phyloP scores from a whole-genome alignment of 2,329 filamentous ascomycete genomes.

The Coniochaeta ligniaria region DNA sequence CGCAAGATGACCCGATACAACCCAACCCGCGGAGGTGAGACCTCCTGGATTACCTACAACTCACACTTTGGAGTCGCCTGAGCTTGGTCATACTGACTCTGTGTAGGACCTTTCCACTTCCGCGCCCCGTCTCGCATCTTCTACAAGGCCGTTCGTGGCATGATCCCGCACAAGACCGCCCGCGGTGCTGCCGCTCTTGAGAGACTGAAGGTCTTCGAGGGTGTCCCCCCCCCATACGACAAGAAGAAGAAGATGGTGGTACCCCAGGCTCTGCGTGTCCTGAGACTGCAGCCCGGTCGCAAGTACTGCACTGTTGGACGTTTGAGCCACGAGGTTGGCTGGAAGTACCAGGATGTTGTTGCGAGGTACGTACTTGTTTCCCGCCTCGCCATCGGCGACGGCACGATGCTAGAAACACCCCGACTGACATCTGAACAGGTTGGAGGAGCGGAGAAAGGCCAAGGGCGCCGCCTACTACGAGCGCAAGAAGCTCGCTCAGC shows the following conservation, averaged over 20 bases:
- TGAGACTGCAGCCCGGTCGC: conserved; percentile 95
- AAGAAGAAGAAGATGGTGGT: conserved; percentile 99
- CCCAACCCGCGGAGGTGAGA: conserved; percentile 93
- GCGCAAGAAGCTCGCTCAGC: conserved; percentile 95
- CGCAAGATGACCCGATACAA: conserved; percentile 99
- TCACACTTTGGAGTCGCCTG: background rate
- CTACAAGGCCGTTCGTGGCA: conserved; percentile 99
- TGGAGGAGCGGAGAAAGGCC: conserved; percentile 99
- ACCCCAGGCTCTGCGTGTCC: conserved; percentile 92
- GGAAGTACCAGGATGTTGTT: conserved; percentile 99
- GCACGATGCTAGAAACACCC: background rate
- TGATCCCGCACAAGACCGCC: conserved; percentile 99
- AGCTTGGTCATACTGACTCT: conserved; percentile 25
- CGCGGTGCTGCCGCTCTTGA: conserved; percentile 94
- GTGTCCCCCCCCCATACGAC: conserved; percentile 97
- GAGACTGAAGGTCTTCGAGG: conserved; percentile 99
- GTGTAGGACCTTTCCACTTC: conserved; percentile 95
- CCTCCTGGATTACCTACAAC: background rate
- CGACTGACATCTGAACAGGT: conserved; percentile 43
- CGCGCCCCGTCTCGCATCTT: conserved; percentile 98
- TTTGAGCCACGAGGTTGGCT: conserved; percentile 98
- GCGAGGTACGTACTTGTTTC: conserved; percentile 65
- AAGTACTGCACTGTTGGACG: conserved; percentile 99
- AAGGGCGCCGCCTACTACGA: conserved; percentile 99
- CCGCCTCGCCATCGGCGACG: background rate